Evolutionary conservation across 2,329 filamentous ascomycete genomes (phyloP), one percentile per base, ranked within the genome.

Genomic region (Arthrobotrys musiformis): DNA sequence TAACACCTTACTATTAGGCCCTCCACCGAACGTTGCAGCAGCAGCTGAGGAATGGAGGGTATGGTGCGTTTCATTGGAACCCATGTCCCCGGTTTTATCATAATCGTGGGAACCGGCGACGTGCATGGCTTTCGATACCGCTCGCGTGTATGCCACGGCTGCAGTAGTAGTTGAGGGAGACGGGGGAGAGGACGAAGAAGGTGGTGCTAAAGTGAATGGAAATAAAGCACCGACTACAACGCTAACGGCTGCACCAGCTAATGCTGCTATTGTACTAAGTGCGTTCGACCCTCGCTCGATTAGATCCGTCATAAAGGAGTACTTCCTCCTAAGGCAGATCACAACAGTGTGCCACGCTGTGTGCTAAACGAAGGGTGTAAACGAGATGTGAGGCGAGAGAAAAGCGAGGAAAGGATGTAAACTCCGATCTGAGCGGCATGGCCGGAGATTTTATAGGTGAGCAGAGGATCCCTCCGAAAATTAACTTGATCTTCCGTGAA

Each of bases 241-340:
- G 4, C 54, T 40, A 30, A 63, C 22, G 1, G 50, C 62, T 7
- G 28, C 11, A 19, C 63, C 22, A 17, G 72, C 64, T 2, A 76
- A 15, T 11, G 35, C 30, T 9, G 50, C 28, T 8, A 73, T 5
- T 2, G 28, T 7, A 40, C 28, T 46, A 24, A 76, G n/a, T n/a
- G n/a, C n/a, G n/a, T n/a, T n/a, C n/a, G 70, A 13, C 7, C 63
- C 58, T 24, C 48, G 30, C 4, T 26, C 7, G 13, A 76, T 17
- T 33, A 50, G 7, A 17, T 76, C 64, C n/a, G 44, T 33, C 70
- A 76, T 76, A 63, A 30, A 52, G n/a, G n/a, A n/a, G n/a, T n/a
- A n/a, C n/a, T n/a, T n/a, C n/a, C n/a, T n/a, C n/a, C n/a, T n/a
- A n/a, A n/a, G n/a, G n/a, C n/a, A n/a, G n/a, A n/a, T n/a, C n/a